Base-by-base conservation (phyloP, 2,329 filamentous ascomycete species). In the Ophiostoma ulmi region DNA sequence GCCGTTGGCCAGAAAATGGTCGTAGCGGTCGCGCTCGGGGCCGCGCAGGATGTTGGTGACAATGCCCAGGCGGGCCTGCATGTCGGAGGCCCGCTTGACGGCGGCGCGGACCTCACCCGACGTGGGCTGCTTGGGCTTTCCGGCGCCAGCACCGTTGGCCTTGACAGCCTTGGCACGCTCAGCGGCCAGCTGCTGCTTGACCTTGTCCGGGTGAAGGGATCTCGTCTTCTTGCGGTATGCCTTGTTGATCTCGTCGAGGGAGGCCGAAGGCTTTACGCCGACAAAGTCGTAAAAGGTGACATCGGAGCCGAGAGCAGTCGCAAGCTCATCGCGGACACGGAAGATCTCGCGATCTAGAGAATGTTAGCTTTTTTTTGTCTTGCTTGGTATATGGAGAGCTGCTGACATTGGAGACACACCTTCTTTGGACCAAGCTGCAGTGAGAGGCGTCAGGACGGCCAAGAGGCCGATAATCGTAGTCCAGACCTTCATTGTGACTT, bases 241-340 rank as follows among this genome's bases (percentile, higher is more conserved):
- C 80, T 95, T 96, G 83, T 90, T 93, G 81, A 99, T 91, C 73
- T 97, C 92, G 74, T 97, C 93, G 75, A 92, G 89, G 75, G 86
- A 90, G 72, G 93, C 94, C 72, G 85, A 85, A 72, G 88, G 83
- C 68, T 86, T 83, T 74, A 97, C 86, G 77, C 90, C 93, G 73
- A 99, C 84, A 81, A 97, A 95, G 78, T 96, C 90, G 87, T 99
- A 99, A 81, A 99, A 99, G 76, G 92, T 95, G 72, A 92, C 86
- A 73, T 91, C 90, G 69, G 84, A 77, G 71, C 95, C 93, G 79
- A 97, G 92, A 74, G 88, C 83, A 64, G 87, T 81, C 72, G 87
- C 83, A 70, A 99, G 87, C 79, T 98, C 95, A 82, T 97, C 93
- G 77, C 90, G 90, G 73, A 99, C 86, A 76, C 93, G 91, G 84